Base-by-base conservation (phyloP, 805 yeast genomes). In the Ogataea pilisensis region DNA sequence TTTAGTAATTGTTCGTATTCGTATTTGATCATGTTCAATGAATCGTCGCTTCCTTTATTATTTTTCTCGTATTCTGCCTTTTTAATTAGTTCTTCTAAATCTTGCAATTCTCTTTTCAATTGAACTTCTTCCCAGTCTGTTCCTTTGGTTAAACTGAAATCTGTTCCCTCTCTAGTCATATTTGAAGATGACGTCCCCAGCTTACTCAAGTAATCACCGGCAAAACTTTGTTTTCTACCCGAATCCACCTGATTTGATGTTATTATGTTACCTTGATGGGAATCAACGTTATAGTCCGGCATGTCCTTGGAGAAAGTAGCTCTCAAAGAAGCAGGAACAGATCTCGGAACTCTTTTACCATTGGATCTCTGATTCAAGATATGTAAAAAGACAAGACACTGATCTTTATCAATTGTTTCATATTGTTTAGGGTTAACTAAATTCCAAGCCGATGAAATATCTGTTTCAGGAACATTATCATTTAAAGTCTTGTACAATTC, bases 61-160 rank as follows among this genome's bases (percentile, higher is more conserved):
- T 69, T 66, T 29, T 75, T 66, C 21, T 72, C 78, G 14, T 61
- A 58, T 47, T 76, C 77, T 2, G 85, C 82, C 43, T 75, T 72
- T 8, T 65, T 68, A 41, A 85, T 73, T 50, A 80, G 72, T n/a
- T 69, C 63, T 52, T 89, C 95, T 35, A 90, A 64, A 46, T 85
- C 86, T 11, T 80, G 72, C 45, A 91, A 69, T 58, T 89, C 91
- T 37, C 90, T 76, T 64, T 80, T 80, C 49, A 89, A 72, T 51
- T 93, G 75, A 13, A 84, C 95, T 54, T 84, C 88, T 61, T 90
- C 97, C 95, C 97, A 88, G 55, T 89, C 96, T 2, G 88, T 80
- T n/a, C 82, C 89, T 52, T 76, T 75, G 4, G 79, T 82, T 1
- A 79, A 72, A 4, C 83, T 75, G 57, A 84, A 83, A 58, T 86